phyloP scores from a whole-genome alignment of 164 flowering plant genomes.

The Taxillus chinensis region DNA sequence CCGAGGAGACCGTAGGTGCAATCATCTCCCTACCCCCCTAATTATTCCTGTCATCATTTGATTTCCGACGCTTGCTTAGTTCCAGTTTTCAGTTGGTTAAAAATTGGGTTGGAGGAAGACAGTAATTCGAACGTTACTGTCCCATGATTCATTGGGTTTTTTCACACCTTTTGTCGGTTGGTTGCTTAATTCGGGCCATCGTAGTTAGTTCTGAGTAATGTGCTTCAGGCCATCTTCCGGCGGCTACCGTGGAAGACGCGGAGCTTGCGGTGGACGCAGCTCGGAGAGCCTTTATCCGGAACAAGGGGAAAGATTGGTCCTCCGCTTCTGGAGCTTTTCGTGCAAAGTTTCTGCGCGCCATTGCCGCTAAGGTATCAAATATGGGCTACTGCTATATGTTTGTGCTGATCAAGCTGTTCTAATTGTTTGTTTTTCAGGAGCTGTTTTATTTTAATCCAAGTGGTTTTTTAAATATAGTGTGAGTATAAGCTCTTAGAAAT shows the following conservation, averaged over 20 bases:
- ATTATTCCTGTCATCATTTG: not conserved
- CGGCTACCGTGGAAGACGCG: constrained; percentile 86
- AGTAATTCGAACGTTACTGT: too few relatives aligned
- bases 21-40: constrained; percentile 2
- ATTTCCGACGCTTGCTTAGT: too few relatives aligned
- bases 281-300: constrained; percentile 50
- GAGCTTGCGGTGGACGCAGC: constrained; percentile 86
- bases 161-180: not conserved
- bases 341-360: constrained; percentile 82
- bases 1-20: constrained; percentile 67
- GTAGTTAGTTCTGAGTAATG: not conserved
- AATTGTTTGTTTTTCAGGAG: not conserved
- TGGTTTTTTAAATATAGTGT: too few relatives aligned
- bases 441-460: too few relatives aligned
- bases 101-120: too few relatives aligned
- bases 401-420: not conserved
- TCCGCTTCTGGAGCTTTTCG: constrained; percentile 77
- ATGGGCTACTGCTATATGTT: not conserved
- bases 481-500: too few relatives aligned
- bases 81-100: too few relatives aligned
- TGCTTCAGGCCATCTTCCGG: constrained; percentile 72
- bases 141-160: not conserved
- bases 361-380: constrained; percentile 73
- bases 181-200: not conserved
- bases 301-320: constrained; percentile 69